Evolutionary conservation across 2,329 filamentous ascomycete species (phyloP), one percentile per base, ranked within the genome.

Genomic region (Fusarium sp.): DNA sequence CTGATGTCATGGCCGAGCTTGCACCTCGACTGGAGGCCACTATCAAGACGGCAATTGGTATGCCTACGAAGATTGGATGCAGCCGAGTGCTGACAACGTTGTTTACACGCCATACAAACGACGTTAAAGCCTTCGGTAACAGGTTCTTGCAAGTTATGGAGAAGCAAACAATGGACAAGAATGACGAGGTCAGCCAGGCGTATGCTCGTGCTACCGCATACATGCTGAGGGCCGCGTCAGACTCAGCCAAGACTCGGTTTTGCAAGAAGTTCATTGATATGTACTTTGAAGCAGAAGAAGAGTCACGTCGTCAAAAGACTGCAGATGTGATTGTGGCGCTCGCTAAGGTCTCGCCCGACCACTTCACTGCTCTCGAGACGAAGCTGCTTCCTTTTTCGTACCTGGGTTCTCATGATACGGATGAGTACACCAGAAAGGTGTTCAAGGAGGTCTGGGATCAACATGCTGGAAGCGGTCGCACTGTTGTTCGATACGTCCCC

Each of bases 11-110:
- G 88, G 85, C 86, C 45, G 84, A 89, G 20, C 83, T 97, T 11
- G 89, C 90, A 35, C 89, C 90, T 3, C 87, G 84, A 44, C 84
- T 99, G 0, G 91, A 96, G 76, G 85, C 86, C 30, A 90, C 92
- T 0, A 93, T 98, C 79, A 96, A 95, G 76, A 89, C 87, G 26
- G 92, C 94, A 2, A 89, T 99, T 37, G 95, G 94, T 2, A 89
- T 98, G 80, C 95, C 95, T 3, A 96, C 94, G 0, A 98, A 98
- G 81, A 91, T 98, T 47, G 96, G 94, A 37, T 96, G 94, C 74
- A 92, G 91, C 67, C 89, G 93, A 56, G 90, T 97, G 3, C 84
- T 99, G 32, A 91, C 92, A 9, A 94, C 93, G 1, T 84, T 99
- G 9, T 92, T 93, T 50, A 95, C 94, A 50, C 88, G 93, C 14